These are phyloP conservation scores for Phlyctochytrium bullatum DNA, from an alignment of 192 early-diverging fungal genomes.

Conservation along the genomic window DNA sequence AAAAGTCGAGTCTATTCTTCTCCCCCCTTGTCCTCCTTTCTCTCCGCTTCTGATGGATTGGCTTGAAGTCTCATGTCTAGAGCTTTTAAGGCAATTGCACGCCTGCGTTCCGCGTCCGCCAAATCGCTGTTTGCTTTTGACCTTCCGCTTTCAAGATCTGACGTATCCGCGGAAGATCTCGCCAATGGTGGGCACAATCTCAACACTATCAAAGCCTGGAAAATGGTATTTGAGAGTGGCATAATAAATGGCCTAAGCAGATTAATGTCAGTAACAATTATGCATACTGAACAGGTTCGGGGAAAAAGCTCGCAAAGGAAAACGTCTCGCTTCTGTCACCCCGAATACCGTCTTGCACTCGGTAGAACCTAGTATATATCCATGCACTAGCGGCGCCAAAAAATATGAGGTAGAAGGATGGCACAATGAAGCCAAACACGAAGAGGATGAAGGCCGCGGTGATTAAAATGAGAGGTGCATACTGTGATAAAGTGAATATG, in stretches of 20 bases:
- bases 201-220: slow-evolving; percentile 55
- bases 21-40: too few species aligned
- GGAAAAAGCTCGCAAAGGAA: slow-evolving; percentile 87
- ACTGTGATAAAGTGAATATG: slow-evolving; percentile 45
- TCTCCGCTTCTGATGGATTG: too few species aligned
- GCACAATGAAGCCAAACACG: slow-evolving; percentile 49
- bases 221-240: slow-evolving; percentile 59
- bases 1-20: too few species aligned
- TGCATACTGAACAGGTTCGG: slow-evolving; percentile 72
- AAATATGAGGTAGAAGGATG: slow-evolving; percentile 65
- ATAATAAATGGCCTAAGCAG: slow-evolving; percentile 56
- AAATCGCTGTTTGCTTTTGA: slow-evolving; percentile 5
- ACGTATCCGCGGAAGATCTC: neutral
- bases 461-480: slow-evolving; percentile 45
- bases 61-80: slow-evolving; percentile 27
- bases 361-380: slow-evolving; percentile 85
- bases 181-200: slow-evolving; percentile 51
- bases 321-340: slow-evolving; percentile 92
- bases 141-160: slow-evolving; percentile 7
- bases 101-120: slow-evolving; percentile 24
- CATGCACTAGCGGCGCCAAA: slow-evolving; percentile 74
- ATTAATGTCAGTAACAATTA: slow-evolving; percentile 1
- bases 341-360: slow-evolving; percentile 67
- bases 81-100: slow-evolving; percentile 22
- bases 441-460: slow-evolving; percentile 40